A percentile compares a stretch with the other conserved stretches of the same genome.
Evolutionary conservation across 257 asterid species (phyloP).

Genomic region (Salvia splendens): DNA sequence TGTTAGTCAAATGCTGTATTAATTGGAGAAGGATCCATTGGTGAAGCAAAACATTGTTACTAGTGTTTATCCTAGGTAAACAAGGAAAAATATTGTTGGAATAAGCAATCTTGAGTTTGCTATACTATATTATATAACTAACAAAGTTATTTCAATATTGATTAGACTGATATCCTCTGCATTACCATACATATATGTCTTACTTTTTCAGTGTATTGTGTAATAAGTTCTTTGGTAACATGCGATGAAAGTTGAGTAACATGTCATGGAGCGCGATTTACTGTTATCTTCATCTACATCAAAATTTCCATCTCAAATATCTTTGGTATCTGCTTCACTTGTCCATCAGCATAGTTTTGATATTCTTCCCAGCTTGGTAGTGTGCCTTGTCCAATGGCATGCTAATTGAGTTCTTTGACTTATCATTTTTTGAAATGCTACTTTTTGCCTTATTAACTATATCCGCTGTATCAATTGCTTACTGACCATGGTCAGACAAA

Average conservation of each 20-base stretch:
- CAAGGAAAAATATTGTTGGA: not conserved
- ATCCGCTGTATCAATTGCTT: too few species aligned
- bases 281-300: not conserved
- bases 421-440: not conserved
- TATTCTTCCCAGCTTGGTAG: conserved; percentile 2
- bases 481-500: not conserved
- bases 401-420: not conserved
- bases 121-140: not conserved
- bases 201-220: too few species aligned
- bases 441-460: not conserved
- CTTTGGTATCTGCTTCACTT: not conserved
- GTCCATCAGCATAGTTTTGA: not conserved
- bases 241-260: too few species aligned
- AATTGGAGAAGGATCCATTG: not conserved
- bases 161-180: not conserved
- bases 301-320: not conserved
- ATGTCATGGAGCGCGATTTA: not conserved
- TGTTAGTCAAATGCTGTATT: not conserved
- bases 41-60: not conserved
- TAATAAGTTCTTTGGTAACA: too few species aligned
- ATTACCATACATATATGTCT: not conserved
- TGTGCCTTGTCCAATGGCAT: not conserved
- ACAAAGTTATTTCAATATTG: not conserved
- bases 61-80: not conserved
- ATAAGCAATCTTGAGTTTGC: conserved; percentile 4